phyloP scores from a whole-genome alignment of 257 asterid species.

The Oldenlandia corymbosa region DNA sequence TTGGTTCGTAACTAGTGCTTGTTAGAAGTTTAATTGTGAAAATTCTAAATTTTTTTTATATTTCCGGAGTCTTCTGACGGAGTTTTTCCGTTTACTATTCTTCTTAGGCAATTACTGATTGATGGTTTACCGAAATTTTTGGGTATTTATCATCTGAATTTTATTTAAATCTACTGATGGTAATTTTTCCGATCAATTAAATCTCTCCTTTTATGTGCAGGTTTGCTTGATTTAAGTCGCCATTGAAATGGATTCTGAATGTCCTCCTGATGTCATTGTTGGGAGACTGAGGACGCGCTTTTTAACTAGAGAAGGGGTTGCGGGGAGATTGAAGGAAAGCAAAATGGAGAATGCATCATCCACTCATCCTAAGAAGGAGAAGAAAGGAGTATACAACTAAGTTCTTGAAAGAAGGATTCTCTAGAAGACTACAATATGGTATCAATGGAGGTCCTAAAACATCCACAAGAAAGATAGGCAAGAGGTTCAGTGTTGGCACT shows the following conservation, averaged over 20 bases:
- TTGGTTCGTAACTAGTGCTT: too few relatives aligned
- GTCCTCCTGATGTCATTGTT: constrained; percentile 21
- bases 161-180: too few relatives aligned
- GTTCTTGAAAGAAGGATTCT: constrained; percentile 34
- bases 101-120: too few relatives aligned
- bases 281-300: constrained; percentile 52
- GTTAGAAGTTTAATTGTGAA: too few relatives aligned
- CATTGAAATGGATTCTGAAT: constrained; percentile 75
- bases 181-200: too few relatives aligned
- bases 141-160: too few relatives aligned
- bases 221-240: too few relatives aligned
- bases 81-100: too few relatives aligned
- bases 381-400: constrained; percentile 28
- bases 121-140: too few relatives aligned
- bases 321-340: constrained; percentile 26
- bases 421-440: constrained; percentile 35
- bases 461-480: constrained; percentile 34
- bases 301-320: constrained; percentile 39
- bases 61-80: too few relatives aligned
- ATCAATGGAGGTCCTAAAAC: constrained; percentile 33
- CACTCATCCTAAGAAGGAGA: constrained; percentile 27
- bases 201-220: too few relatives aligned
- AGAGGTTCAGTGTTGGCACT: constrained; percentile 29
- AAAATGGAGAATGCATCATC: constrained; percentile 30
- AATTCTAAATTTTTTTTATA: too few relatives aligned